A percentile compares a stretch with the other conserved stretches of the same genome.
Conservation (phyloP, 1,284 basidiomycete species). For the Puccinia hordei region DNA sequence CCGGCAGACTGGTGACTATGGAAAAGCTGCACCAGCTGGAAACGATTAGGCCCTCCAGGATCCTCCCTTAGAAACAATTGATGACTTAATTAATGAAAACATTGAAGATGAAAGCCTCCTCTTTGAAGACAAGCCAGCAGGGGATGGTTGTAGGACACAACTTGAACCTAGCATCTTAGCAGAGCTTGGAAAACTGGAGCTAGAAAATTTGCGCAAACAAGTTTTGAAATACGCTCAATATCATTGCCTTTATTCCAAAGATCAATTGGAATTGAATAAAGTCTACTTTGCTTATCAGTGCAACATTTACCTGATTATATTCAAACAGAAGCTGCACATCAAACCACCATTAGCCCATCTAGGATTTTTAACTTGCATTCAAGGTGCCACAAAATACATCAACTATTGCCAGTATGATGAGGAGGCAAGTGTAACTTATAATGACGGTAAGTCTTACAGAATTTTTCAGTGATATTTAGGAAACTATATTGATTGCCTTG, state of each 20-base stretch:
- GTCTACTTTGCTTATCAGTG: conserved; percentile 1
- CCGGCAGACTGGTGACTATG: background rate
- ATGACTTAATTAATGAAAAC: background rate
- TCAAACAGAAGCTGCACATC: background rate
- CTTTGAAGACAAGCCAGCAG: background rate
- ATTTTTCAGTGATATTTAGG: too few relatives aligned
- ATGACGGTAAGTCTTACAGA: background rate
- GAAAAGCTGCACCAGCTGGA: background rate
- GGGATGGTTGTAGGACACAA: background rate
- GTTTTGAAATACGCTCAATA: background rate
- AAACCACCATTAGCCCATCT: background rate
- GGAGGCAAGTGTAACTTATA: background rate
- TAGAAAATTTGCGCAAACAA: background rate
- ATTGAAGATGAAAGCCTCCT: background rate
- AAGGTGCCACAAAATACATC: background rate
- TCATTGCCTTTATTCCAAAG: background rate
- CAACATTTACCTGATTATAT: background rate
- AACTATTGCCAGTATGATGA: background rate
- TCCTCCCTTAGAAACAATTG: background rate
- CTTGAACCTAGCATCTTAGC: background rate
- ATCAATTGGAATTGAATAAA: background rate
- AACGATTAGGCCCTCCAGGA: background rate
- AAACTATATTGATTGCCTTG: too few relatives aligned
- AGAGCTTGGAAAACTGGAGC: background rate
- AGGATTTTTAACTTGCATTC: background rate